Evolutionary conservation across 2,329 filamentous ascomycete species (phyloP), one percentile per base, ranked within the genome.

Genomic region (Nigrospora sphaerica): DNA sequence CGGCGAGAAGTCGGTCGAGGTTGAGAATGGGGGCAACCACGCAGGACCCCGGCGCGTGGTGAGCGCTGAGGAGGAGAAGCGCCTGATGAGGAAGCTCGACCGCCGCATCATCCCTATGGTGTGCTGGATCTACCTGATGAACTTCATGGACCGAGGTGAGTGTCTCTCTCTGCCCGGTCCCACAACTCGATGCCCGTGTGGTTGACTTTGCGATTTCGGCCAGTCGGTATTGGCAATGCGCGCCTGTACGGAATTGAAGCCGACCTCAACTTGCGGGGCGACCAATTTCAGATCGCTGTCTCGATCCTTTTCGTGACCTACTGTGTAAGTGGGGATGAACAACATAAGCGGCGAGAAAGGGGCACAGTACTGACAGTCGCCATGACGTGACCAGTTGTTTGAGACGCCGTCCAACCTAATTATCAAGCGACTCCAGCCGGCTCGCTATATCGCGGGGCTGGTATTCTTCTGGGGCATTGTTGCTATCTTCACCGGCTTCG

Each of bases 151-250:
- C 56, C 62, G 72, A 18, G 44, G 44, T 46, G 63, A 62, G 16
- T 60, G 7, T 28, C 23, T 5, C 23, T 10, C 5, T 10, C 23
- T 9, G 7, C 7, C 5, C n/a, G n/a, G n/a, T n/a, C 7, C 7
- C 10, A 2, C 4, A 6, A 9, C 7, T 10, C 7, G 7, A 5
- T 28, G 23, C 23, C 7, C 7, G 7, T 28, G 23, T 28, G 7
- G 10, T 9, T 28, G 7, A 28, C 7, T 9, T 2, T 2, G 5
- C 7, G 6, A 10, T 4, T 3, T 13, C 61, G 62, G 2, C 65
- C 67, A 64, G 82, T 86, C 44, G 88, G 88, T 57, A 88, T 88
- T 52, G 82, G 83, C 44, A 87, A 86, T 66, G 83, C 83, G 14
- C 72, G 77, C 3, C 70, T 87, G 3, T 85, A 85, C 54, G 73